Conservation (phyloP, 768 basidiomycete species). For the Amyloporia xantha region DNA sequence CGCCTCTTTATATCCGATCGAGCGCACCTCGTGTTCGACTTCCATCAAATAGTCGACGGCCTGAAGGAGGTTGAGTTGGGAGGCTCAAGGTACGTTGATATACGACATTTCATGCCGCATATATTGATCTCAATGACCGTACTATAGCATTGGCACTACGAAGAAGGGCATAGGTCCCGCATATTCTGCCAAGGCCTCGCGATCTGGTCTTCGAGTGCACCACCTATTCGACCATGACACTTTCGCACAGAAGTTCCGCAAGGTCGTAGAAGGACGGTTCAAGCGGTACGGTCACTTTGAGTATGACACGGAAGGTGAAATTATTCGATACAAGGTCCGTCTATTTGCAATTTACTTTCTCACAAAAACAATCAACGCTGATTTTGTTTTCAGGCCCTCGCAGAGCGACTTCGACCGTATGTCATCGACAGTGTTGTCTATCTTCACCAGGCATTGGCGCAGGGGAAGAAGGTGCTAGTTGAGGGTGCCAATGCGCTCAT, state of each 20-base stretch:
- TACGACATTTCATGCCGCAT: too few relatives aligned
- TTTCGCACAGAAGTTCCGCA: slow-evolving; percentile 91
- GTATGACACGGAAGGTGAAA: slow-evolving; percentile 97
- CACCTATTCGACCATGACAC: slow-evolving; percentile 85
- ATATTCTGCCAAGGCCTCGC: slow-evolving; percentile 95
- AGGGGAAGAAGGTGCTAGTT: slow-evolving; percentile 78
- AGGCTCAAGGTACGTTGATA: slow-evolving; percentile 61
- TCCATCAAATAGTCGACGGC: slow-evolving; percentile 99
- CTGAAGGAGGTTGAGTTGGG: slow-evolving; percentile 97
- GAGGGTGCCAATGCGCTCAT: slow-evolving; percentile 98
- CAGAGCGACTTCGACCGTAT: slow-evolving; percentile 78
- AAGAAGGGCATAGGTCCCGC: slow-evolving; percentile 98
- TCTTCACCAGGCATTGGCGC: slow-evolving; percentile 71
- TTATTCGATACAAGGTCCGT: slow-evolving; percentile 79
- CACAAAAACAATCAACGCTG: neutral
- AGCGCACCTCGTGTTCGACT: slow-evolving; percentile 96
- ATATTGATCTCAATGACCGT: neutral
- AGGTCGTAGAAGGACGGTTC: slow-evolving; percentile 92
- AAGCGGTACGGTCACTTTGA: slow-evolving; percentile 98
- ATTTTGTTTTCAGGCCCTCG: slow-evolving; percentile 54
- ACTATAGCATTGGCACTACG: slow-evolving; percentile 86
- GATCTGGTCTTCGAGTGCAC: slow-evolving; percentile 92
- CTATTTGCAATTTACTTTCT: neutral
- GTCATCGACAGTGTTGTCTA: slow-evolving; percentile 86
- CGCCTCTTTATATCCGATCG: slow-evolving; percentile 93